phyloP scores from a whole-genome alignment of 75 land plant species.

The Chamaecyparis obtusa region DNA sequence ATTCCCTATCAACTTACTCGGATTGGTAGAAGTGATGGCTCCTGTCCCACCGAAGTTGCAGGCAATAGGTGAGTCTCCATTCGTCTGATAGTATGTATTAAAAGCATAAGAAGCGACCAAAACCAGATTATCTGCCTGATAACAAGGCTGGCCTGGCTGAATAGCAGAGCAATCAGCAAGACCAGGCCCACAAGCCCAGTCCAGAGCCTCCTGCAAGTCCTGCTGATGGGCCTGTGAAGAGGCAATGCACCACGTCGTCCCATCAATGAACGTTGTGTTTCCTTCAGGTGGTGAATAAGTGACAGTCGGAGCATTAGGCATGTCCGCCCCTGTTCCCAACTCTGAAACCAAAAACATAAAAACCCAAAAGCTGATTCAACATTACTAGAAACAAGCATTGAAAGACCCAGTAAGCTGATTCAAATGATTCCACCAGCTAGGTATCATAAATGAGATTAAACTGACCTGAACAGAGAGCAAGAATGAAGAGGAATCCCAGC shows the following conservation, averaged over 20 bases:
- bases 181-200: slow-evolving; percentile 86
- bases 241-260: slow-evolving; percentile 87
- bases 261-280: slow-evolving; percentile 59
- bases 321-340: slow-evolving; percentile 23
- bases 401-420: neutral
- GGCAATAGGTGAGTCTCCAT: slow-evolving; percentile 54
- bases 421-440: too few species aligned
- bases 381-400: neutral
- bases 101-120: slow-evolving; percentile 82
- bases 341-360: neutral
- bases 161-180: slow-evolving; percentile 60
- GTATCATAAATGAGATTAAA: neutral
- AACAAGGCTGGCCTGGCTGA: slow-evolving; percentile 54
- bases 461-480: neutral
- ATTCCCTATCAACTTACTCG: slow-evolving; percentile 39
- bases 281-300: slow-evolving; percentile 59
- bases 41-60: slow-evolving; percentile 83
- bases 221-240: slow-evolving; percentile 26
- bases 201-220: slow-evolving; percentile 62
- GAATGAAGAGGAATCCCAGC: neutral
- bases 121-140: slow-evolving; percentile 42
- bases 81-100: slow-evolving; percentile 73
- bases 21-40: slow-evolving; percentile 38
- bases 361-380: neutral
- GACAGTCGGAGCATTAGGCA: slow-evolving; percentile 20